Evolutionary conservation across 257 asterid species (phyloP), one percentile per base, ranked within the genome.

Genomic region (Solanum chmielewskii): DNA sequence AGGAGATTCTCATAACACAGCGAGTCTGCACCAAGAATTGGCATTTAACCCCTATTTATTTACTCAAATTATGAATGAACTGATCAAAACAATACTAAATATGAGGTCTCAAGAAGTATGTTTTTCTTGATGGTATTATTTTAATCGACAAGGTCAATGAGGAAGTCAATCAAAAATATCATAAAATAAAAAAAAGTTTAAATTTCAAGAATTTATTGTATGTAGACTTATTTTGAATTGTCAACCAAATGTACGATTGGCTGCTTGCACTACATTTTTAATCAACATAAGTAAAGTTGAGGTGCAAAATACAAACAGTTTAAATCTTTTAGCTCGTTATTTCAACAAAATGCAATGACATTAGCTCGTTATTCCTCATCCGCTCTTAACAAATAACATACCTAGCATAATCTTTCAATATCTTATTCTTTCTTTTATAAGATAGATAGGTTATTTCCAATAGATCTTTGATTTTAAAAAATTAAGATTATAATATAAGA

Each of bases 401-500:
- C 2, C 16, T 11, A n/a, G 31, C 6, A 12, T 1, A 0, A 25
- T 25, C 20, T 18, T 5, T 0, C 0, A 9, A 66, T 4, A 66
- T 66, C 4, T 25, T 25, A 2, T 56, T 18, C 0, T n/a, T 23
- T 60, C 0, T n/a, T 11, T 62, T 60, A 9, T 60, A 60, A 0
- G 7, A 11, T 8, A n/a, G 7, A 62, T 3, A 62, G 2, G 2
- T 62, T 62, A 11, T 62, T 62, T n/a, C 0, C 2, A 7, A 11
- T 6, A 66, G 0, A 66, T 6, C 2, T 5, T 66, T 1, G 0
- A 1, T 4, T 66, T 0, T 5, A 25, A 12, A 66, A n/a, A 52
- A 64, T 35, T 35, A 2, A 62, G 5, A 64, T 11, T 4, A 64
- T 7, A 23, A 4, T 25, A n/a, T 1, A 25, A 5, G 0, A n/a